phyloP scores from a whole-genome alignment of 805 yeast genomes.

The Starmerella sp. region DNA sequence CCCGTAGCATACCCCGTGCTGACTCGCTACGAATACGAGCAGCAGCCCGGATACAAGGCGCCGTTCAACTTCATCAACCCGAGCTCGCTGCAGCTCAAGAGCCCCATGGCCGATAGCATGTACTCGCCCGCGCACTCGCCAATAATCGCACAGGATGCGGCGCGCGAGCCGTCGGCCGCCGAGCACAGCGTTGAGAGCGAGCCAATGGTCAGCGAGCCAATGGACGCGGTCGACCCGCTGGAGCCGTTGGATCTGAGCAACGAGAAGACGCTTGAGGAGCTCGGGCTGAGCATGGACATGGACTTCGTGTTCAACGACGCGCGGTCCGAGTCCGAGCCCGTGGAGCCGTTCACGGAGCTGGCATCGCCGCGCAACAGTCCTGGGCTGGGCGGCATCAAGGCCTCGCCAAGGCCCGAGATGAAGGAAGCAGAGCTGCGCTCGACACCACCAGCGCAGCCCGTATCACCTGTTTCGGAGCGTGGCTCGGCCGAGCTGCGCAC shows the following conservation, averaged over 20 bases:
- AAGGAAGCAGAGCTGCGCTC: background rate
- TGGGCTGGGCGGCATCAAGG: background rate
- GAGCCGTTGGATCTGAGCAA: background rate
- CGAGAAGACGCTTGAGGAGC: background rate
- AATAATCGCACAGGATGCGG: background rate
- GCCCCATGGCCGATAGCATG: background rate
- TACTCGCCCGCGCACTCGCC: background rate
- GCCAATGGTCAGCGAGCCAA: background rate
- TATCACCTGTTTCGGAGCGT: background rate
- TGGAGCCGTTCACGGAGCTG: background rate
- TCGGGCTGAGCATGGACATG: conserved; percentile 6
- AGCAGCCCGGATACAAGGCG: conserved; percentile 6
- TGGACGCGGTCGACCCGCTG: background rate
- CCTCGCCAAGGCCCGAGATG: background rate
- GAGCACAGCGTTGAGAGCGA: background rate
- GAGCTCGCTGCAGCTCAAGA: conserved; percentile 14
- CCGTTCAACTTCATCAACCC: conserved; percentile 16
- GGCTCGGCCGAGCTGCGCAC: background rate
- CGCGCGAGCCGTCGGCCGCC: background rate
- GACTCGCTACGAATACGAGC: background rate
- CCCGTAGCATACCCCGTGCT: background rate
- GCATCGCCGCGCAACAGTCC: background rate
- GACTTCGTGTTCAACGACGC: conserved; percentile 1
- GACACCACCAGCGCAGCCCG: background rate
- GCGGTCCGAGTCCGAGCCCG: background rate